Evolutionary conservation across 345 rosid species (phyloP).

Genomic region (Gossypium turneri): DNA sequence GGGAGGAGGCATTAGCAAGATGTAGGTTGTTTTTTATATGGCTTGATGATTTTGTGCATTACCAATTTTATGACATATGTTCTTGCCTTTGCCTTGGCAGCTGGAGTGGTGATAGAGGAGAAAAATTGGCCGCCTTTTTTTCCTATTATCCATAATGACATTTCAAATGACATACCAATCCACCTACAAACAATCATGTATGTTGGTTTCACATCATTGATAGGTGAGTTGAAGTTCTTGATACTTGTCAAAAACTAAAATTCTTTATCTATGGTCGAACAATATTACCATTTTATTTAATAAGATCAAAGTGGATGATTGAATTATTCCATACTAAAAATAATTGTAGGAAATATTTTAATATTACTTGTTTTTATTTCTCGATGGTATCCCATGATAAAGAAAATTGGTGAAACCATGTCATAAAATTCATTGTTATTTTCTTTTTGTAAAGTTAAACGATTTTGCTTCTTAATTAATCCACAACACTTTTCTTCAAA

Average conservation of each 20-base stretch:
- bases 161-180: constrained; percentile 84
- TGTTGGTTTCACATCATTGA: constrained; percentile 80
- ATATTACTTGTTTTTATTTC: not conserved
- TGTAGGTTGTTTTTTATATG: constrained; percentile 29
- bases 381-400: not conserved
- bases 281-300: not conserved
- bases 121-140: constrained; percentile 96
- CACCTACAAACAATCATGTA: constrained; percentile 83
- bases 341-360: not conserved
- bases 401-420: not conserved
- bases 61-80: constrained; percentile 8
- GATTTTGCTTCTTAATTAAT: not conserved
- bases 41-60: constrained; percentile 12
- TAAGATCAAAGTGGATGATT: not conserved
- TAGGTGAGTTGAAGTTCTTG: constrained; percentile 50
- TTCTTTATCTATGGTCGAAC: not conserved
- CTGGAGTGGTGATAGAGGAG: constrained; percentile 87
- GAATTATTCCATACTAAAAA: not conserved
- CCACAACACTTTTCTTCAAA: not conserved
- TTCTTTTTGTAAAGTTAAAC: not conserved
- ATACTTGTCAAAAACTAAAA: not conserved
- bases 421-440: not conserved
- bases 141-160: constrained; percentile 94
- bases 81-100: constrained; percentile 44
- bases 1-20: constrained; percentile 76